Evolutionary conservation across 495 filamentous ascomycete genomes (phyloP).

Genomic region (Penicillium canariense): DNA sequence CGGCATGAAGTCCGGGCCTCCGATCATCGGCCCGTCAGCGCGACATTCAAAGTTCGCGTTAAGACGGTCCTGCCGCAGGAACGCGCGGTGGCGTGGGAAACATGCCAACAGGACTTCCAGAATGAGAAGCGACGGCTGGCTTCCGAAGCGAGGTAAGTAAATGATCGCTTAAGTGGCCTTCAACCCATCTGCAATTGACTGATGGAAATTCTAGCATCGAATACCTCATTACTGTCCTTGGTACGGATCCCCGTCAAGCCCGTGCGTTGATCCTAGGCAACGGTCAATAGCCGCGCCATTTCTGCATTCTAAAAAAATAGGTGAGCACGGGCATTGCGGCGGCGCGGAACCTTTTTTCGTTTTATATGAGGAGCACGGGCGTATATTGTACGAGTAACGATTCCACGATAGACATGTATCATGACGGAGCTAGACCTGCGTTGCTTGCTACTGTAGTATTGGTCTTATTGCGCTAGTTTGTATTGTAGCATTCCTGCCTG

Average conservation of each 20-base stretch:
- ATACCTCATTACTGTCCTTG: conserved; percentile 53
- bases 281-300: conserved; percentile 10
- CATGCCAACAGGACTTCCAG: conserved; percentile 69
- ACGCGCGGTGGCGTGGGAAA: conserved; percentile 63
- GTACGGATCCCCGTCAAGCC: conserved; percentile 47
- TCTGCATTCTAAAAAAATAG: neutral
- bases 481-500: neutral
- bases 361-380: conserved; percentile 10
- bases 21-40: conserved; percentile 92
- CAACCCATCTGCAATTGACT: neutral
- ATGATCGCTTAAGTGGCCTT: neutral
- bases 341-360: conserved; percentile 7
- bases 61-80: conserved; percentile 72
- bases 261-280: conserved; percentile 38
- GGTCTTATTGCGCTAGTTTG: neutral
- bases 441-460: conserved; percentile 7
- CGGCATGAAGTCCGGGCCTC: conserved; percentile 86
- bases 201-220: conserved; percentile 37
- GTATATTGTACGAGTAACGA: conserved; percentile 44
- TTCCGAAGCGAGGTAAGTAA: conserved; percentile 59
- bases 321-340: conserved; percentile 10
- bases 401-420: conserved; percentile 49
- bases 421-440: conserved; percentile 22
- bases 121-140: conserved; percentile 61
- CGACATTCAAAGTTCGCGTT: conserved; percentile 71